These are phyloP conservation scores for Tolypocladium pustulatum DNA, from an alignment of 2,329 filamentous ascomycete genomes.

Conservation along the genomic window DNA sequence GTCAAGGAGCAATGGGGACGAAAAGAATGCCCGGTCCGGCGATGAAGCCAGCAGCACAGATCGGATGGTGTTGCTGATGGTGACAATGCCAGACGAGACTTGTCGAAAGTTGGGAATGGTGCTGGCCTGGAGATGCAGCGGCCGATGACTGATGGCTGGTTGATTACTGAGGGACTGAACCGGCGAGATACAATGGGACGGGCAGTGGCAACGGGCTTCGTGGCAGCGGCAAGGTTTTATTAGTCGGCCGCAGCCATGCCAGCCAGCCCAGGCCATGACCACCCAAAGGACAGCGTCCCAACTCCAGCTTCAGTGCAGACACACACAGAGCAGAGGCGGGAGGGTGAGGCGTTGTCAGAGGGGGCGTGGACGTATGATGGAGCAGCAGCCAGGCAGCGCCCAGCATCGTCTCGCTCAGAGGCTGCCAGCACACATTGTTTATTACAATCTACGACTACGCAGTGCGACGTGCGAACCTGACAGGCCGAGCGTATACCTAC, in stretches of 20 bases:
- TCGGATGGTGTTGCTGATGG: not conserved
- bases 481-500: not conserved
- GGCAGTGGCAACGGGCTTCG: not conserved
- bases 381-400: not conserved
- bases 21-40: not conserved
- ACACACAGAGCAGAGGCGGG: not conserved
- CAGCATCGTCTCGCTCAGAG: conserved; percentile 1
- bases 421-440: not conserved
- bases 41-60: not conserved
- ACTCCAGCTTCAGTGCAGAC: not conserved
- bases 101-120: not conserved
- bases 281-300: not conserved
- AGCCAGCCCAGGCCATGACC: not conserved
- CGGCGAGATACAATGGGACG: not conserved
- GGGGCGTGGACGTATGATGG: not conserved
- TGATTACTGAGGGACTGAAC: not conserved
- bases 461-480: not conserved
- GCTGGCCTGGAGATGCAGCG: not conserved
- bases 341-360: not conserved
- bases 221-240: conserved; percentile 4
- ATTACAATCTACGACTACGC: not conserved
- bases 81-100: not conserved
- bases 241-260: not conserved
- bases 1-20: not conserved
- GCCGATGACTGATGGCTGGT: not conserved